phyloP scores from a whole-genome alignment of 176 grass and related monocot species.

The Carex littledalei region DNA sequence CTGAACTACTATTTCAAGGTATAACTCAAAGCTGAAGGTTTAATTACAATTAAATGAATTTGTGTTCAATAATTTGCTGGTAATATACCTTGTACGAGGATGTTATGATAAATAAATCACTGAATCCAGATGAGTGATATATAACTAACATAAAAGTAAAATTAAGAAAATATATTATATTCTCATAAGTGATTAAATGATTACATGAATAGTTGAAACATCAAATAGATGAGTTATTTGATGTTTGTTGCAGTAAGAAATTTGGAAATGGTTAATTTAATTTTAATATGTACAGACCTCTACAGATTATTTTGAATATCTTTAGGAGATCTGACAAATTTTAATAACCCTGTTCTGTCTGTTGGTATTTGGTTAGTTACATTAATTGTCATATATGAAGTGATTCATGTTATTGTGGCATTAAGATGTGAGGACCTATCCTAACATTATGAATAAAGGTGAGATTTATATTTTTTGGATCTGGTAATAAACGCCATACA shows the following conservation, averaged over 20 bases:
- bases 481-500: no score
- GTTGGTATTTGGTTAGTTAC: no score
- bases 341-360: no score
- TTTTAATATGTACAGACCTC: background rate
- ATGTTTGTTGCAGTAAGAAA: background rate
- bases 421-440: no score
- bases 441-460: no score
- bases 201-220: background rate
- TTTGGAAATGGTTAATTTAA: background rate
- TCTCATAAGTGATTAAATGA: background rate
- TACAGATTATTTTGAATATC: no score
- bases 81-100: background rate
- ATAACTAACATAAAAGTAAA: background rate
- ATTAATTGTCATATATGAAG: no score
- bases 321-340: no score
- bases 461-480: no score
- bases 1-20: background rate
- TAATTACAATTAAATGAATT: background rate
- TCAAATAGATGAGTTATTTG: no score
- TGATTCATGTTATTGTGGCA: no score
- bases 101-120: no score
- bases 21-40: background rate
- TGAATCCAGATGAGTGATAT: background rate
- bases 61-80: background rate
- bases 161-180: background rate